phyloP scores from a whole-genome alignment of 176 grass and related monocot genomes.

The Tuctoria greenei region DNA sequence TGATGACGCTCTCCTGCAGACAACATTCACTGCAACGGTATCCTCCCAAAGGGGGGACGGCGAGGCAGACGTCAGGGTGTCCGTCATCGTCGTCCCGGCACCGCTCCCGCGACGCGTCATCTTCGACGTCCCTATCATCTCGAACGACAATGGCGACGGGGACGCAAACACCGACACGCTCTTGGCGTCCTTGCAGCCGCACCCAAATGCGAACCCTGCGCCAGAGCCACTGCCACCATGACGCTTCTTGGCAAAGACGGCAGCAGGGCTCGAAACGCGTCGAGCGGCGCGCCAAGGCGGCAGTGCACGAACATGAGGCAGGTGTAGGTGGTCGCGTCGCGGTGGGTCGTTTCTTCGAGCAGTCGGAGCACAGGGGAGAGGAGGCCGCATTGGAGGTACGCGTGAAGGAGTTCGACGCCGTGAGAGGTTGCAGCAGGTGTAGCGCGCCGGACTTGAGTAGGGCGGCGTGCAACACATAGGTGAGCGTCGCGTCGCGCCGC shows the following conservation, averaged over 20 bases:
- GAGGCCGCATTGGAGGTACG: slow-evolving; percentile 49
- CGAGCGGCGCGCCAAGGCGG: slow-evolving; percentile 38
- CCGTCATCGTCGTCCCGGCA: slow-evolving; percentile 12
- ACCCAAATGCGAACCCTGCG: slow-evolving; percentile 40
- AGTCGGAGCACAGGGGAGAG: slow-evolving; percentile 41
- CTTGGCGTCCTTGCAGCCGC: slow-evolving; percentile 69
- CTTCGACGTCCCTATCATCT: slow-evolving; percentile 8
- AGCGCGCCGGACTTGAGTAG: too few relatives aligned
- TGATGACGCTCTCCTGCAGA: slow-evolving; percentile 9
- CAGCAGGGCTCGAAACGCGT: slow-evolving; percentile 36
- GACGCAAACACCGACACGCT: slow-evolving; percentile 42
- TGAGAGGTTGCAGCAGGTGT: too few relatives aligned
- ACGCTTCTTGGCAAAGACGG: slow-evolving; percentile 31
- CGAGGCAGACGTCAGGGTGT: slow-evolving; percentile 39
- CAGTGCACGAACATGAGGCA: slow-evolving; percentile 53
- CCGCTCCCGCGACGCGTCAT: slow-evolving; percentile 29
- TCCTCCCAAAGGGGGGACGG: slow-evolving; percentile 51
- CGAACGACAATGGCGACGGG: neutral
- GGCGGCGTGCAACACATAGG: too few relatives aligned
- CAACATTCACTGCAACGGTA: neutral
- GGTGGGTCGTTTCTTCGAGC: slow-evolving; percentile 60
- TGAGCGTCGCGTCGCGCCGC: too few relatives aligned
- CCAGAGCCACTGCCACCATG: neutral
- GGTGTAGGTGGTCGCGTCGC: slow-evolving; percentile 66
- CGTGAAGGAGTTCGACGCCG: slow-evolving; percentile 9